Base-by-base conservation (phyloP, 768 basidiomycete genomes). In the Phylloporus scabripes region DNA sequence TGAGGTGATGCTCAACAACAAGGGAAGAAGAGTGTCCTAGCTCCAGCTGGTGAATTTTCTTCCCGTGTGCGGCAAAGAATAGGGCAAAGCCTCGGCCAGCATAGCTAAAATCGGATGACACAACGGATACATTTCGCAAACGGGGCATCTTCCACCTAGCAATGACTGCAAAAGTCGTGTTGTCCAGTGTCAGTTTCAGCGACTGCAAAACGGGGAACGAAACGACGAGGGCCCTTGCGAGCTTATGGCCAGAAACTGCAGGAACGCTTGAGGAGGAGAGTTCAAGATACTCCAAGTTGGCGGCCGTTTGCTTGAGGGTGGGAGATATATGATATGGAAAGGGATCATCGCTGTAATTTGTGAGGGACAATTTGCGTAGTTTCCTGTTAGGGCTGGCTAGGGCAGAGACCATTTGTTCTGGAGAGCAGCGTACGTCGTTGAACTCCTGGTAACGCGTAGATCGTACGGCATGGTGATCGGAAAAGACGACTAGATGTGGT, bases 41-140 rank as follows among this genome's bases (percentile, higher is more conserved):
- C 58, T 88, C 86, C 29, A 88, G 72, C 63, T 87, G 83, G 46
- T 61, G 60, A 4, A 88, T 70, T 52, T 79, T 77, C 9, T 56
- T 64, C 1, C 86, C 86, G 58, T 88, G 86, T 14, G 78, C 73
- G 23, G 74, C 68, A 66, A 88, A 85, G 66, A 88, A 88, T 43
- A 67, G 62, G 20, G 76, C 63, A 58, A 88, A 87, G 4, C 86
- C 85, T 17, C 64, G 69, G 1, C 77, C 77, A n/a, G 82, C 78
- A 58, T 85, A 85, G 45, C 74, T 76, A 55, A 85, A 87, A 64
- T 88, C 86, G 11, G 83, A 78, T 8, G 80, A 79, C 33, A 87
- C 70, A 24, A 88, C 82, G 3, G 79, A 84, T 21, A 88, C 74
- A 57, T 83, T 80, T 23, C 70, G 71, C 40, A 88, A 72, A 7